Conservation (phyloP, 2,329 filamentous ascomycete genomes). For the Aspergillus pseudoterreus region DNA sequence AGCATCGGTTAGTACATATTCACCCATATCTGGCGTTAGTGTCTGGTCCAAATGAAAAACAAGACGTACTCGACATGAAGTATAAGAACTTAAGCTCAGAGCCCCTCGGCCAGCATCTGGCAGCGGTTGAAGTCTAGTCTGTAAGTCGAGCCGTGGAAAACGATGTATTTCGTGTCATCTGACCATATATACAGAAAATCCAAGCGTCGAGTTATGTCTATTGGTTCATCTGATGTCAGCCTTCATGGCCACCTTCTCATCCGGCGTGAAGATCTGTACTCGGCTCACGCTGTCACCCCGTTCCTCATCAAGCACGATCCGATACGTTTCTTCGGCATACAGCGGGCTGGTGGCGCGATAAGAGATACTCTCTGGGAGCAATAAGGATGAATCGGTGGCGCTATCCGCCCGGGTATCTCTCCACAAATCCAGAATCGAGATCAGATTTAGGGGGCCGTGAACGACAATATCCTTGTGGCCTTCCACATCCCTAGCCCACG, state of each 20-base stretch:
- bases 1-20: too few relatives aligned
- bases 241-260: slow-evolving; percentile 35
- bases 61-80: too few relatives aligned
- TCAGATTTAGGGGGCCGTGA: slow-evolving; percentile 42
- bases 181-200: not conserved
- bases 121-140: too few relatives aligned
- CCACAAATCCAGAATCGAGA: slow-evolving; percentile 44
- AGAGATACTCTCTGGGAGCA: slow-evolving; percentile 40
- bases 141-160: too few relatives aligned
- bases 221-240: slow-evolving; percentile 27
- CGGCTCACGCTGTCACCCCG: slow-evolving; percentile 25
- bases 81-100: too few relatives aligned
- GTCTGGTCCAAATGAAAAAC: too few relatives aligned
- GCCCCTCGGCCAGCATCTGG: too few relatives aligned
- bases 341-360: slow-evolving; percentile 50
- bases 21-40: too few relatives aligned
- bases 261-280: slow-evolving; percentile 33
- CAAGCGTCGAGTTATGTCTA: not conserved
- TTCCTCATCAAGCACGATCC: slow-evolving; percentile 38
- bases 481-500: slow-evolving; percentile 42
- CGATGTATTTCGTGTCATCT: not conserved
- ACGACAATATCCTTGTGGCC: slow-evolving; percentile 43
- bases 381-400: slow-evolving; percentile 16
- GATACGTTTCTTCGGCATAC: slow-evolving; percentile 48
- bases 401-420: slow-evolving; percentile 30